Evolutionary conservation across 2,329 filamentous ascomycete species (phyloP).

Genomic region (Rugonectria rugulosa): DNA sequence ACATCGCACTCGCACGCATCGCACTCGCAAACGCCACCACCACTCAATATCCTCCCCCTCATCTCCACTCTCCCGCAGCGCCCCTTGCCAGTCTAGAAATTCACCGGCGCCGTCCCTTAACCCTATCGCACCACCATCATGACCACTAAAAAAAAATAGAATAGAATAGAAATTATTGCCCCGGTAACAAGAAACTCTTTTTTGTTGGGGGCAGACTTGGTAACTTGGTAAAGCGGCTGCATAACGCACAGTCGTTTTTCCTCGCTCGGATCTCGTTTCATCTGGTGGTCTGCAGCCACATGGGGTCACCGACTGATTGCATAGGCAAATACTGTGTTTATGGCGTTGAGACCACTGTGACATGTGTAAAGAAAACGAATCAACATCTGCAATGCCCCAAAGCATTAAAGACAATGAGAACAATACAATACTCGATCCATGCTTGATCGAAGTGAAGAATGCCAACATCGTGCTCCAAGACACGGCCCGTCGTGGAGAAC

Average conservation of each 20-base stretch:
- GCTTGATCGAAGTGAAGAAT: not conserved
- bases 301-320: no score
- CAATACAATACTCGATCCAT: no score
- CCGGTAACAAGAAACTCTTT: conserved; percentile 14
- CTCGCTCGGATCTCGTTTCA: no score
- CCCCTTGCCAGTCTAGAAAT: not conserved
- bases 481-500: not conserved
- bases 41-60: not conserved
- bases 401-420: no score
- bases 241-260: no score
- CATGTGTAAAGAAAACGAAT: no score
- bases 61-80: conserved; percentile 4
- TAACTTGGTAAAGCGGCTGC: no score
- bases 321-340: no score
- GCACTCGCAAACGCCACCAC: not conserved
- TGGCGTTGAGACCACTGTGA: no score
- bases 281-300: no score
- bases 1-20: not conserved
- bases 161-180: not conserved
- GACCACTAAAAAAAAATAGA: no score
- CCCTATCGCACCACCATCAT: not conserved
- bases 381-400: no score
- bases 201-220: not conserved
- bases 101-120: not conserved
- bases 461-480: not conserved